Base-by-base conservation (phyloP, 805 yeast species). In the Blastobotrys parvus region DNA sequence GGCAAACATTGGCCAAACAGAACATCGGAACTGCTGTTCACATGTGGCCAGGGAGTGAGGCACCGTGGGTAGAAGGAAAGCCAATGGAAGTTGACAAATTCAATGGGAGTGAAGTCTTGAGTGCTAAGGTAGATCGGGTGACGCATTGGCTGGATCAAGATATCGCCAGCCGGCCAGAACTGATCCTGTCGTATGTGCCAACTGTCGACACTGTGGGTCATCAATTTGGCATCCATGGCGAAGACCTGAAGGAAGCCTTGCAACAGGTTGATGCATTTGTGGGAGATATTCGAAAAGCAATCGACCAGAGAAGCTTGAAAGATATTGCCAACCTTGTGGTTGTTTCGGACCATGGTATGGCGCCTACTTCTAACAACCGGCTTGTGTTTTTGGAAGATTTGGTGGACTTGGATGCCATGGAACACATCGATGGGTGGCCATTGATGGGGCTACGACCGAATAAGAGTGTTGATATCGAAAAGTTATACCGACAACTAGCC, bases 11-110 rank as follows among this genome's bases (percentile, higher is more conserved):
- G 0, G 68, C 67, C 22, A 59, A 60, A 16, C 82, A 82, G 46
- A 80, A 78, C 4, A 71, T 81, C 2, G 64, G 65, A 2, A 63
- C 82, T 3, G 94, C 88, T 0, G 81, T 86, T n/a, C 94, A 88
- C 61, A 88, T 87, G 95, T 89, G 94, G 94, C 96, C 96, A 0
- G 96, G 96, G 1, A 78, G 88, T 45, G 95, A 87, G 53, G 94
- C 79, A 5, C 71, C 72, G 20, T 77, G 74, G 56, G 45, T 56
- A 44, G 68, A 74, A 43, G 59, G 60, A 3, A 72, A 70, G 18
- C 79, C 82, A 1, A 72, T 71, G 38, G 50, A 46, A 38, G 75
- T 77, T 27, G 92, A 82, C 50, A 62, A 64, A 42, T 89, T 74
- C 63, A 78, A 86, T 54, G 77, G 76, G 3, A 62, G 77, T 1